Percentiles rank a stretch among this genome's conserved stretches.
phyloP scores from a whole-genome alignment of 2,329 filamentous ascomycete genomes.

The Aspergillus thermomutatus region DNA sequence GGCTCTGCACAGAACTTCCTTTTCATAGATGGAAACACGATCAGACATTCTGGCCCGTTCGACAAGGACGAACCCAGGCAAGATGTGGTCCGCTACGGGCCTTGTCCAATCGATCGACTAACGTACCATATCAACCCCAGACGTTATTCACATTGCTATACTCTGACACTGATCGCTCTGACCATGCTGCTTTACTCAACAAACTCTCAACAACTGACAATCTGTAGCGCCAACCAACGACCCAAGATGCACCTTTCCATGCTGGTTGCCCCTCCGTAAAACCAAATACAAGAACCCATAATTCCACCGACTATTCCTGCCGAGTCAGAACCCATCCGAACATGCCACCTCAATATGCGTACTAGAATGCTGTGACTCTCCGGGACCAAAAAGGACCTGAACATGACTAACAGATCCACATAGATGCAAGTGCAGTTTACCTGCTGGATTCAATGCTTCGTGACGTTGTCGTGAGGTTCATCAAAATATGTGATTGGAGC shows the following conservation, averaged over 20 bases:
- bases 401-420: neutral
- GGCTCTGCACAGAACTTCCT: neutral
- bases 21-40: neutral
- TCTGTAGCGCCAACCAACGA: neutral
- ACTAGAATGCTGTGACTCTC: neutral
- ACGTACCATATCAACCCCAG: neutral
- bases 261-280: neutral
- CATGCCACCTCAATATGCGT: neutral
- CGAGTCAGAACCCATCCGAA: neutral
- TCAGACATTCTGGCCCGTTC: neutral
- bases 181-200: neutral
- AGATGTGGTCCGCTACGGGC: neutral
- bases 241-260: neutral
- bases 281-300: neutral
- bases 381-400: neutral
- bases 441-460: conserved; percentile 7
- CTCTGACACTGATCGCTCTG: neutral
- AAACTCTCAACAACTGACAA: neutral
- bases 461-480: conserved; percentile 15
- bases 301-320: neutral
- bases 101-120: neutral
- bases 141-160: neutral
- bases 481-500: conserved; percentile 13
- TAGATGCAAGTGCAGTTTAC: neutral
- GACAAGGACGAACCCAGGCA: neutral